Conservation (phyloP, 139 green algal genomes). For the Raphidocelis subcapitata region DNA sequence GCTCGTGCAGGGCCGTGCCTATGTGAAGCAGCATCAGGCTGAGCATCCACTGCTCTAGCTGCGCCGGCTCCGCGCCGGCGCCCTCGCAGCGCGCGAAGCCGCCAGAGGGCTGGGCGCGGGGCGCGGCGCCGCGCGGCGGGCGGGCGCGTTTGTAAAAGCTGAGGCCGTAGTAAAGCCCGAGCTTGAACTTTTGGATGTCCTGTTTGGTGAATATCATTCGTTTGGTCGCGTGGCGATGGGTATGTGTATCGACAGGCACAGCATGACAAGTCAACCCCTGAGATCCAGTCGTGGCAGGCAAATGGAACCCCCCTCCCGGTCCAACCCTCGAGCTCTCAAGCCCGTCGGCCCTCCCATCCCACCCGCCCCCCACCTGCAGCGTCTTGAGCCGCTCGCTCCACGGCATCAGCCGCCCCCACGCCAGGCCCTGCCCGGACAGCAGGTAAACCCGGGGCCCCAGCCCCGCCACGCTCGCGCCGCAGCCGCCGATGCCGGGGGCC, state of each 20-base stretch:
- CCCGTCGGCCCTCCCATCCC: not conserved
- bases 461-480: slow-evolving; percentile 11
- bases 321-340: no score
- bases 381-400: slow-evolving; percentile 57
- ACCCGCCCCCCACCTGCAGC: slow-evolving; percentile 29
- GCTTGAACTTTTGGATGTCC: slow-evolving; percentile 43
- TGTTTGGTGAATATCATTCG: no score
- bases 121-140: not conserved
- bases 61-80: slow-evolving; percentile 25
- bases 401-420: slow-evolving; percentile 45
- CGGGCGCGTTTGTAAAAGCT: slow-evolving; percentile 31
- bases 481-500: slow-evolving; percentile 9
- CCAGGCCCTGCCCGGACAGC: slow-evolving; percentile 37
- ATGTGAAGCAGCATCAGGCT: slow-evolving; percentile 42
- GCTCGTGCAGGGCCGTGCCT: slow-evolving; percentile 10
- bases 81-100: slow-evolving; percentile 26
- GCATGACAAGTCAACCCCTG: no score
- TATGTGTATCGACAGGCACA: not conserved
- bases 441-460: slow-evolving; percentile 34
- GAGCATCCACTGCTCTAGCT: slow-evolving; percentile 44
- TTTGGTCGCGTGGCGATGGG: no score
- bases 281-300: no score
- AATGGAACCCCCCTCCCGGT: no score
- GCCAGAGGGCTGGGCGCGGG: not conserved
- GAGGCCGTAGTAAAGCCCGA: slow-evolving; percentile 41